phyloP scores from a whole-genome alignment of 2,329 filamentous ascomycete species.

The Scytalidium sp. region DNA sequence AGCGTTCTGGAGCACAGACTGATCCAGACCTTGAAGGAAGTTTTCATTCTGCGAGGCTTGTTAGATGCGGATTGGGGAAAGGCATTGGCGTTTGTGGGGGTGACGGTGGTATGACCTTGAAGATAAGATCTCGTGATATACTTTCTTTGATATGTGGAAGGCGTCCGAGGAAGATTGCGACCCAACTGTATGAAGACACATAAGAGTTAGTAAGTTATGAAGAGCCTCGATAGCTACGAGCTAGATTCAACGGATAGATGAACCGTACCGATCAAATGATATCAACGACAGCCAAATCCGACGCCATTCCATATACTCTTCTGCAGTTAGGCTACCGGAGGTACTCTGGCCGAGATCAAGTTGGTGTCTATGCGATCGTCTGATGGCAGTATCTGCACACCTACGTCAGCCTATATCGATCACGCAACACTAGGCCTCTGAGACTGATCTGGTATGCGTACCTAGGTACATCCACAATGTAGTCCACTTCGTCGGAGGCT shows the following conservation, averaged over 20 bases:
- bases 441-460: too few relatives aligned
- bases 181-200: conserved; percentile 7
- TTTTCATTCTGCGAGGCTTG: conserved; percentile 4
- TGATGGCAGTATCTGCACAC: conserved; percentile 9
- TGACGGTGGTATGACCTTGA: conserved; percentile 8
- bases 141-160: conserved; percentile 12
- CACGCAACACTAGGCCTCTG: background rate
- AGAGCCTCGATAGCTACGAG: background rate
- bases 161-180: conserved; percentile 11
- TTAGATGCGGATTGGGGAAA: too few relatives aligned
- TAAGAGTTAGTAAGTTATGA: conserved; percentile 3
- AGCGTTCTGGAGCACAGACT: background rate
- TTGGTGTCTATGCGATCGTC: conserved; percentile 10
- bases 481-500: conserved; percentile 11
- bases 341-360: conserved; percentile 10
- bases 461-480: conserved; percentile 11
- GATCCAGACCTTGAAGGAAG: background rate
- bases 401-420: background rate
- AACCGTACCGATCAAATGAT: conserved; percentile 13
- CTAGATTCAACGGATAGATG: background rate
- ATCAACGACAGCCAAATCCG: conserved; percentile 12
- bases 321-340: conserved; percentile 7
- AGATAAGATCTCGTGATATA: conserved; percentile 12
- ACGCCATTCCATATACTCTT: conserved; percentile 13
- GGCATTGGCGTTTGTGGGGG: conserved; percentile 5